These are phyloP conservation scores for Hansenula anomala DNA, from an alignment of 1,139 yeast genomes.

Conservation along the genomic window DNA sequence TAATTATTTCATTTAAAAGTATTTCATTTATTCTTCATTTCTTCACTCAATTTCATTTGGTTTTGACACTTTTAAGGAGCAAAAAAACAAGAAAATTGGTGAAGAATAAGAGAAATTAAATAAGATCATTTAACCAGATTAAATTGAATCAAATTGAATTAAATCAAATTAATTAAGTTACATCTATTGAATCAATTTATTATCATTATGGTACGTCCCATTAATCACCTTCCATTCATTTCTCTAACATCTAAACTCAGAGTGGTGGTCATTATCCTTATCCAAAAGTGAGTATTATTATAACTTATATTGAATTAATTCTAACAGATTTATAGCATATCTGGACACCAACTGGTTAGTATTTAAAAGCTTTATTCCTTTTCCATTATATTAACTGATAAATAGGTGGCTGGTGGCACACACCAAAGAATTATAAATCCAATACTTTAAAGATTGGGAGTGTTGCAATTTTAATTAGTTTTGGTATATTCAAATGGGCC, in stretches of 20 bases:
- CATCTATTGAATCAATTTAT: too few species aligned
- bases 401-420: slow-evolving; percentile 22
- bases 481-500: slow-evolving; percentile 13
- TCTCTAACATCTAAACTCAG: slow-evolving; percentile 4
- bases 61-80: too few species aligned
- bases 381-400: slow-evolving; percentile 9
- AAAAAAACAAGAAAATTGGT: too few species aligned
- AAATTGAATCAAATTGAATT: too few species aligned
- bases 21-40: too few species aligned
- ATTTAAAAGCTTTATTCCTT: background rate
- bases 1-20: too few species aligned
- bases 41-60: too few species aligned
- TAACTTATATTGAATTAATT: background rate
- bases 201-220: background rate
- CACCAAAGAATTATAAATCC: slow-evolving; percentile 19
- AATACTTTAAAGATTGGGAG: slow-evolving; percentile 13
- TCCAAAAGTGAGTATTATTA: slow-evolving; percentile 15
- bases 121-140: too few species aligned
- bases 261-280: slow-evolving; percentile 19
- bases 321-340: slow-evolving; percentile 11
- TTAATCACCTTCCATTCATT: background rate
- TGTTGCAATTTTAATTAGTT: slow-evolving; percentile 10
- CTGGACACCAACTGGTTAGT: slow-evolving; percentile 23
- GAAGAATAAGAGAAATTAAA: too few species aligned
- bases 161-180: too few species aligned